Evolutionary conservation across 441 rosid genomes (phyloP).

Genomic region (Caryocar brasiliense): DNA sequence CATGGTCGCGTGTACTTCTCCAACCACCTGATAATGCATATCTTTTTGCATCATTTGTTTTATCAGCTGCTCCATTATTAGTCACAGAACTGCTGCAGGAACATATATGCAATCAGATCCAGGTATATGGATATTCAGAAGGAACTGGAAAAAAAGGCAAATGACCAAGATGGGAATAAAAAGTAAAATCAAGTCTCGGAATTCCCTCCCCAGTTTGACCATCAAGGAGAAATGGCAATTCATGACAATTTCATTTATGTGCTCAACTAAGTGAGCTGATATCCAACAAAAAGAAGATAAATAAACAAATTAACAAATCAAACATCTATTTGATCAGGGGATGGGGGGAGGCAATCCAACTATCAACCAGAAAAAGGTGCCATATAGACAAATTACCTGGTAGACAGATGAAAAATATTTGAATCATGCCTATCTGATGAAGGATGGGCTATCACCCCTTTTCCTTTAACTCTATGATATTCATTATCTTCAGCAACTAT

Average conservation of each 20-base stretch:
- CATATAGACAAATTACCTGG: constrained; percentile 35
- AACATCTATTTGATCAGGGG: background rate
- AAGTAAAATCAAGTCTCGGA: no score
- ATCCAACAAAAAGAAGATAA: no score
- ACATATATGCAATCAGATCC: no score
- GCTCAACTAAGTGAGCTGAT: no score
- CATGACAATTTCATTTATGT: no score
- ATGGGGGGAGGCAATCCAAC: background rate
- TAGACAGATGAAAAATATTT: constrained; percentile 6
- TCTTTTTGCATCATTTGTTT: constrained; percentile 22
- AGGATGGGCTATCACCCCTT: constrained; percentile 27
- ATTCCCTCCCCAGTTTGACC: no score
- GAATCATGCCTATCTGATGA: constrained; percentile 20
- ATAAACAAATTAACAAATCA: background rate
- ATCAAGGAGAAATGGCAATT: no score
- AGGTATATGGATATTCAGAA: background rate
- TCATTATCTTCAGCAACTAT: constrained; percentile 36
- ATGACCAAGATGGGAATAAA: background rate
- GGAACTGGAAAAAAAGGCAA: constrained; percentile 8
- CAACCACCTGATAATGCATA: constrained; percentile 32
- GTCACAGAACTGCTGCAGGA: constrained; percentile 22
- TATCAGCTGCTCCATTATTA: constrained; percentile 11
- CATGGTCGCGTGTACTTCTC: constrained; percentile 41
- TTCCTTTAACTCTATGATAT: constrained; percentile 37
- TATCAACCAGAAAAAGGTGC: background rate